phyloP scores from a whole-genome alignment of 2,329 filamentous ascomycete species.

The Phialophora expanda region DNA sequence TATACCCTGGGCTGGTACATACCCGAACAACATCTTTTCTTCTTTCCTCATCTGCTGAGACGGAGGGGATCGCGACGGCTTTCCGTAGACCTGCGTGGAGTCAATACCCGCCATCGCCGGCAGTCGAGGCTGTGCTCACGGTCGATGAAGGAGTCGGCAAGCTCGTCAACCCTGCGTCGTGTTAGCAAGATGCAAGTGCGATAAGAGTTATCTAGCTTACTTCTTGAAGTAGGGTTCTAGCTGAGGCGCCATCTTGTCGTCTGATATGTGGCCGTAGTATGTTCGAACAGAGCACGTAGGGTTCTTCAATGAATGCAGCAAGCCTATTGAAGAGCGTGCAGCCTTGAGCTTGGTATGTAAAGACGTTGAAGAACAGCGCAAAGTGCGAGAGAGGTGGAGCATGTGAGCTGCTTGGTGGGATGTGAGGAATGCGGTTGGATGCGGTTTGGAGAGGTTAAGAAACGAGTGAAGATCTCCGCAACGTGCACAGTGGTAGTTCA shows the following conservation, averaged over 20 bases:
- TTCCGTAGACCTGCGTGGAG: constrained; percentile 66
- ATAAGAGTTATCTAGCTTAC: constrained; percentile 44
- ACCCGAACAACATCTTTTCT: constrained; percentile 87
- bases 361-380: constrained; percentile 18
- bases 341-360: constrained; percentile 15
- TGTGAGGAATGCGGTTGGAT: constrained; percentile 13
- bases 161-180: constrained; percentile 67
- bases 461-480: constrained; percentile 18
- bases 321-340: not conserved
- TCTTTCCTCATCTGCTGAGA: constrained; percentile 88
- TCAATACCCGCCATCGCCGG: constrained; percentile 22
- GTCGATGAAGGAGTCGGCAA: constrained; percentile 83
- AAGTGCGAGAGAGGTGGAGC: constrained; percentile 17
- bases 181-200: constrained; percentile 13
- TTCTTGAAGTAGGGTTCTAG: constrained; percentile 92
- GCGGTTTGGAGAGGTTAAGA: constrained; percentile 11
- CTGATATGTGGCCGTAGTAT: constrained; percentile 54
- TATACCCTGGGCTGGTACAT: constrained; percentile 30
- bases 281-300: constrained; percentile 40
- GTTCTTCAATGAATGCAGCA: constrained; percentile 12
- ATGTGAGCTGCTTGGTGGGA: constrained; percentile 23
- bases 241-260: constrained; percentile 80
- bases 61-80: constrained; percentile 93
- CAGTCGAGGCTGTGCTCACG: constrained; percentile 54
- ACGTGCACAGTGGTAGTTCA: not conserved